phyloP scores from a whole-genome alignment of 768 basidiomycete genomes.

The Leccinum disarticulatum region DNA sequence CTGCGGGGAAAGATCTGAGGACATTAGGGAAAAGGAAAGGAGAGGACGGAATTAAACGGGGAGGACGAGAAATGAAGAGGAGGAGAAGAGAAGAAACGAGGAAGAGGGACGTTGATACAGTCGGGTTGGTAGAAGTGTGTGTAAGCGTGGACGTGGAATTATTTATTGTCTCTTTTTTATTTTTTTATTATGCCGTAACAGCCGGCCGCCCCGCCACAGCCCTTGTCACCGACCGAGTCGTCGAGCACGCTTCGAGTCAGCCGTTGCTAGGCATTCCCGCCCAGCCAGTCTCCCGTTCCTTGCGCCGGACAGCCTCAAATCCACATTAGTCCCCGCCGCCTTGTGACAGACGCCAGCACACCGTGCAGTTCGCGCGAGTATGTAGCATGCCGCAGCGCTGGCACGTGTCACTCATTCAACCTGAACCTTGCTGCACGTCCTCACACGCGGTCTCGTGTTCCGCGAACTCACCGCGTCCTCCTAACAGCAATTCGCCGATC shows the following conservation, averaged over 20 bases:
- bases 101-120: conserved; percentile 26
- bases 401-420: background rate
- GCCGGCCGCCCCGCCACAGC: conserved; percentile 19
- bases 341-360: background rate
- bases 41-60: conserved; percentile 28
- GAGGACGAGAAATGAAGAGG: conserved; percentile 28
- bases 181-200: conserved; percentile 19
- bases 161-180: conserved; percentile 23
- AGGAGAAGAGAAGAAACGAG: conserved; percentile 32
- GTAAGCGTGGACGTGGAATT: conserved; percentile 27
- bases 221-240: conserved; percentile 2
- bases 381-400: background rate
- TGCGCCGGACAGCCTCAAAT: background rate
- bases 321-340: background rate
- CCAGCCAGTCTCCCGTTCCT: background rate
- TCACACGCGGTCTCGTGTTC: background rate
- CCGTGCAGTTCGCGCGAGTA: no score
- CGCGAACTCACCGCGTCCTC: conserved; percentile 11
- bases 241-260: background rate
- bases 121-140: background rate
- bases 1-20: conserved; percentile 41
- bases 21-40: conserved; percentile 33
- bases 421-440: background rate
- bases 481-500: background rate
- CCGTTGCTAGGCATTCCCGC: background rate